Evolutionary conservation across 331 rosid genomes (phyloP), one percentile per base, ranked within the genome.

Genomic region (Acacia pycnantha): DNA sequence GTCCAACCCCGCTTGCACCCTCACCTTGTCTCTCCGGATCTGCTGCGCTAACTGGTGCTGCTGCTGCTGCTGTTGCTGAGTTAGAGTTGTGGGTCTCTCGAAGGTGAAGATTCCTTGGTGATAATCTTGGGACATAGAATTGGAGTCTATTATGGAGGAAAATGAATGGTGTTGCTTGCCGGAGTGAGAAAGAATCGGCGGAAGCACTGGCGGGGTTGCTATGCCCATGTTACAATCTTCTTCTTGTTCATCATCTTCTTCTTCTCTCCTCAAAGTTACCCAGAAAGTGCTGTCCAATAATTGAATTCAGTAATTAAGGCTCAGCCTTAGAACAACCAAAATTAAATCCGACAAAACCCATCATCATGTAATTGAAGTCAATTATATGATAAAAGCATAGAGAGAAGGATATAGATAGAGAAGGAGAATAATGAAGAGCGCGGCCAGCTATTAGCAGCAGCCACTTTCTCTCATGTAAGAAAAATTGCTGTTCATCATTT

Each of bases 121-220:
- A 79, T 86, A 90, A 77, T 94, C 97, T 56, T 90, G 98, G 90
- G 98, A 95, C 98, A 95, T 95, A 90, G 98, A 92, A 85, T 85
- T 91, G 31, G 79, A 61, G 29, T 26, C 58, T 62, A 64, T n/a
- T 37, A 37, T 37, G 41, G 41, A 37, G 80, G 40, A 41, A 66
- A 83, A 62, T 46, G 79, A 78, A 76, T 87, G 78, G 76, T 68
- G 84, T 68, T 26, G 22, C 54, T 58, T 77, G 66, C 51, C 75
- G 59, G 47, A 79, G 2, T 72, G 41, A 37, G 77, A 37, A 82
- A 77, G 74, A 76, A 80, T 29, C 26, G 85, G 59, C 37, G 81
- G 73, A 43, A 78, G 83, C 37, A 87, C 43, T 24, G 79, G 44
- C 22, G 79, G 68, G 71, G 89, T 78, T 81, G 85, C 88, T 89